Evolutionary conservation across 192 early-diverging fungal genomes (phyloP).

Genomic region (Rhizophagus prolifer): DNA sequence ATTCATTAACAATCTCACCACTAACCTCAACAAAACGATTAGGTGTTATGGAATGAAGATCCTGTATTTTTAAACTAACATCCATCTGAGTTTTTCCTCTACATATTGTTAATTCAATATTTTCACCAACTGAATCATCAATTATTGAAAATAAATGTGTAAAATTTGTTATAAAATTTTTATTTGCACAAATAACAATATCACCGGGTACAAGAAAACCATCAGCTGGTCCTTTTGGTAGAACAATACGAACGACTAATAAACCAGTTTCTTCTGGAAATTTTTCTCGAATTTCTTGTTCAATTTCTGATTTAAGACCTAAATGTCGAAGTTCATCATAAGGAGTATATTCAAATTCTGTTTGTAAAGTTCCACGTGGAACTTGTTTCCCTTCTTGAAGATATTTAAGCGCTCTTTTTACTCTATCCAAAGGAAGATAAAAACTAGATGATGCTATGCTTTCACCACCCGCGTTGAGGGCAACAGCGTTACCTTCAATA

Average conservation of each 20-base stretch:
- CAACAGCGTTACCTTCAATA: constrained; percentile 74
- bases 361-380: constrained; percentile 74
- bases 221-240: constrained; percentile 71
- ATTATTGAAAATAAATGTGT: constrained; percentile 60
- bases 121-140: constrained; percentile 59
- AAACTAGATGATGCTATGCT: constrained; percentile 65
- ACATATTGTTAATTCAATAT: constrained; percentile 53
- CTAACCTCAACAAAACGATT: constrained; percentile 83
- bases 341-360: constrained; percentile 64
- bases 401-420: constrained; percentile 60
- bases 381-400: constrained; percentile 58
- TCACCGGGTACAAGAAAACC: constrained; percentile 66
- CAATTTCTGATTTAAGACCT: constrained; percentile 66
- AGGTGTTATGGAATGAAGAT: constrained; percentile 78
- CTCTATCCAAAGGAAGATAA: constrained; percentile 76
- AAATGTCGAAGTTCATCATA: constrained; percentile 73
- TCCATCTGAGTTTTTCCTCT: constrained; percentile 55
- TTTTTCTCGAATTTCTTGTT: constrained; percentile 58
- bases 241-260: constrained; percentile 59
- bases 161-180: constrained; percentile 68
- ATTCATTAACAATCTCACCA: constrained; percentile 71
- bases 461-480: constrained; percentile 72
- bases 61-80: constrained; percentile 54
- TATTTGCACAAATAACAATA: constrained; percentile 67
- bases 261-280: constrained; percentile 71